These are phyloP conservation scores for Hymenoscyphus infarciens DNA, from an alignment of 2,329 filamentous ascomycete species.

Conservation along the genomic window DNA sequence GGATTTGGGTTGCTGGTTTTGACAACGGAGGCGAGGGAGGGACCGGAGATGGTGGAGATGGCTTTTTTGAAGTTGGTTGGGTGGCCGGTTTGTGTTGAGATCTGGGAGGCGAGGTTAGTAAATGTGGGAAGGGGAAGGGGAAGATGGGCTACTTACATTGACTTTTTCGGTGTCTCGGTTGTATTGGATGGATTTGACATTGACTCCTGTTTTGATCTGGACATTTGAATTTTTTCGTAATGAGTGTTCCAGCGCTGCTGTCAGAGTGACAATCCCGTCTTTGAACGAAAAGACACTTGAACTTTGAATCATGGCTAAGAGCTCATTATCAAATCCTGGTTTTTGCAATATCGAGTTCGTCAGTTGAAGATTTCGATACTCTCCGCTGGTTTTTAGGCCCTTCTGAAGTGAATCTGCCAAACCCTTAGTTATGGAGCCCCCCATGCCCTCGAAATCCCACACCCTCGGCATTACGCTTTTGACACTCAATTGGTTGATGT, in stretches of 20 bases:
- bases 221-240: slow-evolving; percentile 56
- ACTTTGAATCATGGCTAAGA: slow-evolving; percentile 12
- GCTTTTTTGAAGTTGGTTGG: slow-evolving; percentile 50
- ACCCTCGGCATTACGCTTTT: slow-evolving; percentile 49
- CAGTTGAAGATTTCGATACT: slow-evolving; percentile 10
- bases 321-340: slow-evolving; percentile 19
- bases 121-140: slow-evolving; percentile 8
- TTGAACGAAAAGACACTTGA: slow-evolving; percentile 47
- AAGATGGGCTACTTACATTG: slow-evolving; percentile 37
- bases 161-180: slow-evolving; percentile 39
- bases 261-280: slow-evolving; percentile 61
- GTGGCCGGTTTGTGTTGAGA: slow-evolving; percentile 30
- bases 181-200: slow-evolving; percentile 47
- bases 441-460: slow-evolving; percentile 24
- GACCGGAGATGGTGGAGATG: slow-evolving; percentile 55
- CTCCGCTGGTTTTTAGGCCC: not conserved
- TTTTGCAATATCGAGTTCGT: slow-evolving; percentile 6
- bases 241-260: slow-evolving; percentile 48
- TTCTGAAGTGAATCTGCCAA: not conserved
- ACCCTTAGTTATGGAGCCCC: slow-evolving; percentile 20
- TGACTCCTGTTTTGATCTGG: slow-evolving; percentile 48
- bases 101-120: slow-evolving; percentile 31
- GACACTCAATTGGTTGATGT: slow-evolving; percentile 76
- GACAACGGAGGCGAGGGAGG: slow-evolving; percentile 23
- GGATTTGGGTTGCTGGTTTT: slow-evolving; percentile 14